Conservation (phyloP, 768 basidiomycete genomes). For the Trametes punicea region DNA sequence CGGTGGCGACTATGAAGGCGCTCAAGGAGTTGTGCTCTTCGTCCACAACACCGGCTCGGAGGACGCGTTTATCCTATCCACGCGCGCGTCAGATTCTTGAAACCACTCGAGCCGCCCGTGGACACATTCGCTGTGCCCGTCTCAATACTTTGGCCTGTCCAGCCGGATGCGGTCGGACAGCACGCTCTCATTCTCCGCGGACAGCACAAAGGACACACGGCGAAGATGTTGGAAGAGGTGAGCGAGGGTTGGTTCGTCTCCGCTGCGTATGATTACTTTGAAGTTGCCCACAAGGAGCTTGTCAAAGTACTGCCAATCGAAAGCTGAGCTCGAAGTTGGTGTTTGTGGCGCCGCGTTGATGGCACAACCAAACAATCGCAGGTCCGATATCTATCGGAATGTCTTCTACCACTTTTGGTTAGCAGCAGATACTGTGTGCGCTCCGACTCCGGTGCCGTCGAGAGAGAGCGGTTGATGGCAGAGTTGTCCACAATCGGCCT, state of each 20-base stretch:
- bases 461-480: no score
- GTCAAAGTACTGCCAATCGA: neutral
- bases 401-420: no score
- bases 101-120: neutral
- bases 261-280: constrained; percentile 17
- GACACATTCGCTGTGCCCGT: constrained; percentile 12
- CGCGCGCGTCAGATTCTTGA: constrained; percentile 11
- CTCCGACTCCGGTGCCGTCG: no score
- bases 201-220: constrained; percentile 6
- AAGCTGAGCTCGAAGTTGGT: neutral
- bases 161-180: constrained; percentile 5
- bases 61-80: constrained; percentile 11
- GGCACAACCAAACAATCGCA: neutral
- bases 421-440: no score
- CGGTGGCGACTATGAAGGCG: constrained; percentile 17
- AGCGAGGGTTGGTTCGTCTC: constrained; percentile 19
- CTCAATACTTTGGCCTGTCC: constrained; percentile 8
- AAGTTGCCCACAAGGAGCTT: neutral
- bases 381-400: neutral
- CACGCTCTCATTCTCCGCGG: constrained; percentile 15
- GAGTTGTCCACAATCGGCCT: no score
- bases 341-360: neutral
- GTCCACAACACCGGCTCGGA: constrained; percentile 14
- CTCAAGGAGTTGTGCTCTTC: constrained; percentile 13
- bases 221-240: constrained; percentile 16